These are phyloP conservation scores for Phlebiopsis flavidoalba DNA, from an alignment of 768 basidiomycete species.

Conservation along the genomic window DNA sequence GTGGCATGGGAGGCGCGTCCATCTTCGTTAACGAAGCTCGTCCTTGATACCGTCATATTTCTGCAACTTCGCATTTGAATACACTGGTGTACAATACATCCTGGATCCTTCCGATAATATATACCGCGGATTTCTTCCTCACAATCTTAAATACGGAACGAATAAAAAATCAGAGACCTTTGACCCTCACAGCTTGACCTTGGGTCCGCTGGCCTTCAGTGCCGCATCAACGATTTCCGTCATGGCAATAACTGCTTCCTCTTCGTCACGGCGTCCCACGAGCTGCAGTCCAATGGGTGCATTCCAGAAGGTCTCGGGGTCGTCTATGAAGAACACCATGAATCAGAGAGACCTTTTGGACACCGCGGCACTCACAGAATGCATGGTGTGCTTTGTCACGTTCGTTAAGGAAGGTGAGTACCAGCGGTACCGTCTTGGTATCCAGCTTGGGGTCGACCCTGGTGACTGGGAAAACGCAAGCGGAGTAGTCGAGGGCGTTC, in stretches of 20 bases:
- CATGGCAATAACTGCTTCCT: slow-evolving; percentile 70
- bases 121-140: background rate
- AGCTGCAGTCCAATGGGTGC: slow-evolving; percentile 65
- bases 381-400: slow-evolving; percentile 47
- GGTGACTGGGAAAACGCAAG: slow-evolving; percentile 60
- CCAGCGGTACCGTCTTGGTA: slow-evolving; percentile 31
- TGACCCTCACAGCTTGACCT: slow-evolving; percentile 1
- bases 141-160: background rate
- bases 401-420: slow-evolving; percentile 42
- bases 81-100: background rate
- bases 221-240: slow-evolving; percentile 59
- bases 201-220: slow-evolving; percentile 27
- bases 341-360: background rate
- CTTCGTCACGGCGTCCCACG: slow-evolving; percentile 65
- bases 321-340: slow-evolving; percentile 34
- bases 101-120: background rate
- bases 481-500: slow-evolving; percentile 65
- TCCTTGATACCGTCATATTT: background rate
- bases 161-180: background rate
- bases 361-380: slow-evolving; percentile 38
- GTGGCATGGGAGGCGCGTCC: slow-evolving; percentile 85
- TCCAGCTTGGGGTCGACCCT: slow-evolving; percentile 53
- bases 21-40: slow-evolving; percentile 67
- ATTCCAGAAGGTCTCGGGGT: slow-evolving; percentile 48
- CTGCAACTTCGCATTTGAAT: background rate